Percentiles rank a stretch among this genome's conserved stretches.
Evolutionary conservation across 306 rosid species (phyloP).

Genomic region (Delonix regia): DNA sequence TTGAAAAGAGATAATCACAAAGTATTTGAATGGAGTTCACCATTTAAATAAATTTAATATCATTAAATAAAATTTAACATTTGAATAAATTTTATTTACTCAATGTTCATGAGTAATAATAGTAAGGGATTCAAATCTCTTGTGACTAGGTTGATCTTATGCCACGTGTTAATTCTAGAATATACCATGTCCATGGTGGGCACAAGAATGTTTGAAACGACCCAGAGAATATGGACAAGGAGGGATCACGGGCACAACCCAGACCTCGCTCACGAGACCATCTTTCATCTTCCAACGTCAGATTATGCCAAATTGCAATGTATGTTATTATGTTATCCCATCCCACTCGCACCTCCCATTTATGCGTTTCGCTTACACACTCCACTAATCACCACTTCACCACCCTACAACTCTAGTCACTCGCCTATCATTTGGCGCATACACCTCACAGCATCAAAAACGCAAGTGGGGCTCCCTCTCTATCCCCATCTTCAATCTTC

Average conservation of each 20-base stretch:
- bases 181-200: constrained; percentile 36
- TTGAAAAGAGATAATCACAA: no score
- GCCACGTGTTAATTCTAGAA: constrained; percentile 37
- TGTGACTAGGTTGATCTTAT: background rate
- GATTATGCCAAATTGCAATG: background rate
- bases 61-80: no score
- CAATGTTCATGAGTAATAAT: no score
- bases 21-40: no score
- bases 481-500: background rate
- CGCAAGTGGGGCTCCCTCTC: constrained; percentile 1
- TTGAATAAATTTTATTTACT: no score
- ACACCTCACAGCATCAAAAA: background rate
- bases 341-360: constrained; percentile 11
- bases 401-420: background rate
- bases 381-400: background rate
- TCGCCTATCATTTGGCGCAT: constrained; percentile 8
- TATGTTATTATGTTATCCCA: background rate
- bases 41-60: no score
- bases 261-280: constrained; percentile 43
- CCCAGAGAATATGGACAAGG: constrained; percentile 31
- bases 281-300: constrained; percentile 28
- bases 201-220: background rate
- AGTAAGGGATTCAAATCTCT: no score
- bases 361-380: background rate
- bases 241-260: constrained; percentile 44